Base-by-base conservation (phyloP, 2,329 filamentous ascomycete genomes). In the Apiospora aurea region DNA sequence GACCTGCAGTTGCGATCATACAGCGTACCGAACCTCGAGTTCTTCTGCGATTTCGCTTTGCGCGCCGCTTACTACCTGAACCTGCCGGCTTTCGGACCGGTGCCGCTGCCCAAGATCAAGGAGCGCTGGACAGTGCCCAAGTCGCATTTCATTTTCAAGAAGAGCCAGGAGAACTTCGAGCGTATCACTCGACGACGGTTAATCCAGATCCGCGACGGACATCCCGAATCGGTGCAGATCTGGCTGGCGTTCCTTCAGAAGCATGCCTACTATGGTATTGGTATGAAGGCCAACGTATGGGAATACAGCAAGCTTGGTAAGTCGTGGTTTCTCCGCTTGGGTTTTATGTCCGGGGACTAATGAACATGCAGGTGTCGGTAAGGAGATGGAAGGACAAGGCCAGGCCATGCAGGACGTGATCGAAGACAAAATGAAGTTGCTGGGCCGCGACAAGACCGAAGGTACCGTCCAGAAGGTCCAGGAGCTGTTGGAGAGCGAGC, bases 211-310 rank as follows among this genome's bases (percentile, higher is more conserved):
- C 92, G 94, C 75, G 96, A 98, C 79, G 96, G 95, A 0, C 88
- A 98, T 78, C 91, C 95, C 0, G 94, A 98, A 81, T 92, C 91
- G 0, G 95, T 99, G 47, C 93, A 97, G 82, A 83, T 95, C 41
- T 99, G 96, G 96, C 85, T 99, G 72, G 95, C 94, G 0, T 98
- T 97, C 80, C 82, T 99, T 79, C 90, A 93, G 79, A 97, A 97
- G 83, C 93, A 98, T 80, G 94, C 95, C 57, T 97, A 96, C 81
- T 94, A 97, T 76, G 96, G 96, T n/a, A 92, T 98, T 53, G 96
- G 96, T 78, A 97, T 99, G 95, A 99, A 99, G 88, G 96, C 96
- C 70, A 98, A 99, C 81, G 89, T 98, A 69, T 99, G 93, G 91
- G 94, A 97, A 80, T 95, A 94, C 82, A 91, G 93, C 78, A 88